Conservation (phyloP, 805 yeast species). For the Lachancea nothofagi region DNA sequence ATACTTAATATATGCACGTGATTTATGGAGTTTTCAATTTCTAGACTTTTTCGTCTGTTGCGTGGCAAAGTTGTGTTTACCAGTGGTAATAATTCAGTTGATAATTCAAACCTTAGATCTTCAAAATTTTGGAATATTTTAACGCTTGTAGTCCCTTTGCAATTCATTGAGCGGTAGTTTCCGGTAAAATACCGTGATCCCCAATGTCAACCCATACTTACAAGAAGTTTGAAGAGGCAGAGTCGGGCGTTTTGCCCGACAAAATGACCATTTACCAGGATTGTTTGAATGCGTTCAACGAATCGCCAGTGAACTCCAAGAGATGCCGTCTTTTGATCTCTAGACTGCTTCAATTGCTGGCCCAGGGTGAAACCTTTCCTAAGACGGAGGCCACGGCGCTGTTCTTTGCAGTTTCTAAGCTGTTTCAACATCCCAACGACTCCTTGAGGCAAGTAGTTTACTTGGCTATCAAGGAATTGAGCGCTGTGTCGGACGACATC, state of each 20-base stretch:
- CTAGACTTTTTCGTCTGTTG: too few species aligned
- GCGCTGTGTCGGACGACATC: constrained; percentile 79
- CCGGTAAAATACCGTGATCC: too few species aligned
- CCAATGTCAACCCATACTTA: constrained; percentile 76
- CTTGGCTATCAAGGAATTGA: constrained; percentile 86
- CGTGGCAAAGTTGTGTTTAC: too few species aligned
- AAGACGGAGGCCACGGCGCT: constrained; percentile 84
- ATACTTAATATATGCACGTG: too few species aligned
- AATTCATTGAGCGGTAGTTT: too few species aligned
- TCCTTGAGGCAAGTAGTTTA: constrained; percentile 89
- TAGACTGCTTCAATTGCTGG: constrained; percentile 72
- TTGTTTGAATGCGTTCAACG: constrained; percentile 87
- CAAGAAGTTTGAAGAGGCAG: constrained; percentile 77
- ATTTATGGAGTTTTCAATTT: too few species aligned
- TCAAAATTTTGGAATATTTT: too few species aligned
- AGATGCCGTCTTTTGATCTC: constrained; percentile 81
- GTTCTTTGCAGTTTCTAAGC: constrained; percentile 88
- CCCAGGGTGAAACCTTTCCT: constrained; percentile 84
- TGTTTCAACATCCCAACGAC: constrained; percentile 83
- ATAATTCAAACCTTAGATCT: too few species aligned
- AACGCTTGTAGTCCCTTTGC: too few species aligned
- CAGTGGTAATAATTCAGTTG: too few species aligned
- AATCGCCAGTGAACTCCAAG: constrained; percentile 81
- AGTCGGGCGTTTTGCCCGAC: constrained; percentile 68
- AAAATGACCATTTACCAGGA: constrained; percentile 97